Evolutionary conservation across 176 grass and related monocot genomes (phyloP).

Genomic region (Typha latifolia): DNA sequence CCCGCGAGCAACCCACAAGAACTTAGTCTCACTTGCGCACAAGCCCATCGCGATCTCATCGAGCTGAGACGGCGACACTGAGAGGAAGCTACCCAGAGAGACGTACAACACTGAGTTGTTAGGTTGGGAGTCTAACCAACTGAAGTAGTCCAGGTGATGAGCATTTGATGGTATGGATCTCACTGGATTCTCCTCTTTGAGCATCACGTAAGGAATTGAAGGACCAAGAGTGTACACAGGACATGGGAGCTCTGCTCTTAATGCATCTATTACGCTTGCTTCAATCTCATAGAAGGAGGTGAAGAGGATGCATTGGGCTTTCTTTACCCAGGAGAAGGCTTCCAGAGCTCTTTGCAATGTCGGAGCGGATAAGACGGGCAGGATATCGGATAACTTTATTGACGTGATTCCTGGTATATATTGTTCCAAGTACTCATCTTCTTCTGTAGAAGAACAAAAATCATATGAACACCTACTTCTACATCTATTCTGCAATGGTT

Average conservation of each 20-base stretch:
- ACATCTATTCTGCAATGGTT: background rate
- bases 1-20: conserved; percentile 31
- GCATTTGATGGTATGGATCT: background rate
- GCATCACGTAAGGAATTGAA: conserved; percentile 32
- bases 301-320: conserved; percentile 38
- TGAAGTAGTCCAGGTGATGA: conserved; percentile 16
- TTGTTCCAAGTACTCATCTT: conserved; percentile 16
- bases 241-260: conserved; percentile 21
- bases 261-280: conserved; percentile 13
- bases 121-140: conserved; percentile 30
- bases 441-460: background rate
- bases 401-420: conserved; percentile 26
- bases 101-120: conserved; percentile 28
- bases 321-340: conserved; percentile 13
- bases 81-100: conserved; percentile 46
- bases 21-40: conserved; percentile 12
- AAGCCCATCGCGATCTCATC: conserved; percentile 40
- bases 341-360: conserved; percentile 12
- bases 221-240: conserved; percentile 27
- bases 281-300: conserved; percentile 44
- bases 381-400: conserved; percentile 30
- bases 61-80: conserved; percentile 29
- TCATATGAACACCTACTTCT: background rate
- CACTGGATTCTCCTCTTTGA: background rate
- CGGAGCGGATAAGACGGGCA: conserved; percentile 22